Evolutionary conservation across 805 yeast genomes (phyloP).

Genomic region (Schwanniomyces pseudopolymorphus): DNA sequence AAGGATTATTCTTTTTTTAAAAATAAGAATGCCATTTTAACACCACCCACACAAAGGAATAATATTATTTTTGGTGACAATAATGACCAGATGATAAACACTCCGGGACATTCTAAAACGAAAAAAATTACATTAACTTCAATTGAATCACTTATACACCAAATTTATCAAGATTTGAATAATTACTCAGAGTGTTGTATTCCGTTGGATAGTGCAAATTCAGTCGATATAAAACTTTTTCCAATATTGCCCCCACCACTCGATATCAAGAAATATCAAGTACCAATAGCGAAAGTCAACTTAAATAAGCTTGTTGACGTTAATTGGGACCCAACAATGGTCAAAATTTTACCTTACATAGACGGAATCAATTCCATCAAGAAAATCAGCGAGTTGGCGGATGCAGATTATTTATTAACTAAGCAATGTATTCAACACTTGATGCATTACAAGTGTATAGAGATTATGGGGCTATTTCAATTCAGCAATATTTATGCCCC

Average conservation of each 20-base stretch:
- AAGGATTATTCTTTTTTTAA: constrained; percentile 42
- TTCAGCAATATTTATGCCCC: constrained; percentile 87
- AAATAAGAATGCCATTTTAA: constrained; percentile 10
- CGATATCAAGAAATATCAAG: constrained; percentile 74
- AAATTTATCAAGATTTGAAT: constrained; percentile 90
- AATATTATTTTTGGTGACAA: constrained; percentile 8
- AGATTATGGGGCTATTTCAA: constrained; percentile 83
- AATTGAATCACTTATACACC: constrained; percentile 78
- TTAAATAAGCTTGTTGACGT: constrained; percentile 74
- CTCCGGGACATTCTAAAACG: constrained; percentile 38
- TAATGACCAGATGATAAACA: constrained; percentile 11
- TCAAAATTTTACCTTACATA: constrained; percentile 79
- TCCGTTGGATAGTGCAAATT: constrained; percentile 85
- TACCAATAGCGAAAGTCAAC: constrained; percentile 86
- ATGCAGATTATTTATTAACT: constrained; percentile 76
- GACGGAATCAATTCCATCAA: constrained; percentile 85
- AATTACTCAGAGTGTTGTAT: constrained; percentile 95
- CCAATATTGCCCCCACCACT: constrained; percentile 86
- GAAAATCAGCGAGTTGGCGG: constrained; percentile 73
- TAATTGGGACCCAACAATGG: constrained; percentile 97
- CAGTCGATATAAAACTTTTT: constrained; percentile 90
- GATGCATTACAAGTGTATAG: constrained; percentile 83
- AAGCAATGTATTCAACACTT: constrained; percentile 88
- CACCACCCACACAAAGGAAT: constrained; percentile 6
- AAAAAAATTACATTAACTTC: constrained; percentile 36